Evolutionary conservation across 2,329 filamentous ascomycete species (phyloP).

Genomic region (Phialemoniopsis sp.): DNA sequence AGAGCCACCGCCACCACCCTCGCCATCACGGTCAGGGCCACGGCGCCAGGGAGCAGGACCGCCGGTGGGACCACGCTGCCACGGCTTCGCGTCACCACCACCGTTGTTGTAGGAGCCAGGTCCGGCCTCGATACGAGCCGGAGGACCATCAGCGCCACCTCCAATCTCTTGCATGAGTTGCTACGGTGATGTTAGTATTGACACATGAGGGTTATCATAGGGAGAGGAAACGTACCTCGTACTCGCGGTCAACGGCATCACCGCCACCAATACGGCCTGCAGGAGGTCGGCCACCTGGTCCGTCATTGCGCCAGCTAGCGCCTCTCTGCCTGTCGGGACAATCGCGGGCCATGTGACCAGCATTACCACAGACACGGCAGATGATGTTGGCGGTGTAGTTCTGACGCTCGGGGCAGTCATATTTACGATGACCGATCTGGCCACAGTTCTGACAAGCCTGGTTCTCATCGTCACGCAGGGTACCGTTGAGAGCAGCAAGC

Average conservation of each 20-base stretch:
- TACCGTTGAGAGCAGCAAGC: slow-evolving; percentile 96
- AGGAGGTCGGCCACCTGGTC: slow-evolving; percentile 47
- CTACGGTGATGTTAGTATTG: slow-evolving; percentile 45
- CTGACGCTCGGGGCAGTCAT: slow-evolving; percentile 94
- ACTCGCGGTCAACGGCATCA: slow-evolving; percentile 88
- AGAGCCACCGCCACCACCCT: slow-evolving; percentile 30
- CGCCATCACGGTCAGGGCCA: slow-evolving; percentile 46
- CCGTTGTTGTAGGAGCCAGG: slow-evolving; percentile 59
- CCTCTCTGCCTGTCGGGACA: slow-evolving; percentile 93
- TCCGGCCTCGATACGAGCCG: slow-evolving; percentile 82
- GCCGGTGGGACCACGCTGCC: slow-evolving; percentile 82
- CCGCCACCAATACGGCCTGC: slow-evolving; percentile 65
- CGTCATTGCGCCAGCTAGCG: slow-evolving; percentile 85
- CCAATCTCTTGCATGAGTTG: slow-evolving; percentile 98
- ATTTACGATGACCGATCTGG: slow-evolving; percentile 98
- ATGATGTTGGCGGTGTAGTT: slow-evolving; percentile 99
- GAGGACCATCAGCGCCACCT: slow-evolving; percentile 63
- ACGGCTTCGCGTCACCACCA: slow-evolving; percentile 68
- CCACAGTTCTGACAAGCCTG: slow-evolving; percentile 99
- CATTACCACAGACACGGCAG: slow-evolving; percentile 95
- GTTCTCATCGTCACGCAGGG: slow-evolving; percentile 97
- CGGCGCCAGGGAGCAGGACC: slow-evolving; percentile 79
- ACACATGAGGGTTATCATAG: background rate
- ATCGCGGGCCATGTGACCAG: slow-evolving; percentile 96
- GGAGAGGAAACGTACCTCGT: slow-evolving; percentile 64